phyloP scores from a whole-genome alignment of 257 asterid genomes.

The Jacaranda mimosifolia region DNA sequence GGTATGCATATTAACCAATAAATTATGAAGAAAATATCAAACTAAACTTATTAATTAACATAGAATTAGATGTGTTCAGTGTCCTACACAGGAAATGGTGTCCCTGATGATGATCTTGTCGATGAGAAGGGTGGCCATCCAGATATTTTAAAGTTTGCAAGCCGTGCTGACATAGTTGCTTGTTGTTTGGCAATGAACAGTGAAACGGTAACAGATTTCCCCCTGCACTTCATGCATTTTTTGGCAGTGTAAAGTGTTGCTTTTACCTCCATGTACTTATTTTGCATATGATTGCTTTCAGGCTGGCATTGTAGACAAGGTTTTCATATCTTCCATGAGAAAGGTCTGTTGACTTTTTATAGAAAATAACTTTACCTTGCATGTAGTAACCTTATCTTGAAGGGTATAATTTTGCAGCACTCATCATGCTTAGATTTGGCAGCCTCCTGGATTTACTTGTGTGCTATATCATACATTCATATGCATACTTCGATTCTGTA shows the following conservation, averaged over 20 bases:
- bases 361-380: neutral
- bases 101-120: slow-evolving; percentile 53
- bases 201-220: slow-evolving; percentile 63
- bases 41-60: slow-evolving; percentile 31
- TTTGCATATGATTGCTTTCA: slow-evolving; percentile 45
- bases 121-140: slow-evolving; percentile 88
- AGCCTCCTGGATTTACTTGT: neutral
- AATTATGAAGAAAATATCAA: neutral
- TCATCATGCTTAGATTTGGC: neutral
- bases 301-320: slow-evolving; percentile 77
- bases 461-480: neutral
- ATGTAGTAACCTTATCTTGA: too few species aligned
- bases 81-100: slow-evolving; percentile 37
- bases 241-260: neutral
- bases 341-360: slow-evolving; percentile 59
- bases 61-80: slow-evolving; percentile 34
- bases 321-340: slow-evolving; percentile 86
- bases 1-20: slow-evolving; percentile 43
- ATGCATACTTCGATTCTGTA: neutral
- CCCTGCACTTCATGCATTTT: slow-evolving; percentile 6
- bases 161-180: slow-evolving; percentile 82
- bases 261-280: slow-evolving; percentile 9
- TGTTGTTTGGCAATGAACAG: slow-evolving; percentile 86
- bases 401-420: too few species aligned
- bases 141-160: slow-evolving; percentile 72